Percentiles rank a stretch among this genome's conserved stretches.
Conservation (phyloP, 2,329 filamentous ascomycete species). For the Westerdykella ornata region DNA sequence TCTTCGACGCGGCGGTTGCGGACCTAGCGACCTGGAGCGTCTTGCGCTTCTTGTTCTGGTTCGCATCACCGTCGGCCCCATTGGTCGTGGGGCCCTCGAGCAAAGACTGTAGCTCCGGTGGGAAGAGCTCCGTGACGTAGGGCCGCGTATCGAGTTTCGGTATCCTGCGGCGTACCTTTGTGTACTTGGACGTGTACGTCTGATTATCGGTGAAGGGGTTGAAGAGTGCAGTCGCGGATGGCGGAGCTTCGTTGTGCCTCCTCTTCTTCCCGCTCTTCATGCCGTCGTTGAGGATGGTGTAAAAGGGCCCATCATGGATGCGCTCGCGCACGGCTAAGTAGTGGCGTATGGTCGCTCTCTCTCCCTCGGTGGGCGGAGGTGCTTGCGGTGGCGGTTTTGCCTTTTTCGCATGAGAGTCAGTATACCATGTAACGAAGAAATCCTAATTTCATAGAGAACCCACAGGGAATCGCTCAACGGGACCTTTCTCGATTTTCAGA, state of each 20-base stretch:
- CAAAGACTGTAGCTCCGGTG: constrained; percentile 51
- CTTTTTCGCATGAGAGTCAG: background rate
- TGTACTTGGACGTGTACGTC: constrained; percentile 54
- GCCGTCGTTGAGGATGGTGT: constrained; percentile 49
- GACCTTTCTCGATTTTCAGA: constrained; percentile 36
- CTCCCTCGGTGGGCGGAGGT: constrained; percentile 37
- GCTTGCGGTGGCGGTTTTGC: constrained; percentile 29
- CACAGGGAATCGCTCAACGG: constrained; percentile 40
- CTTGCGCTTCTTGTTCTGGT: constrained; percentile 27
- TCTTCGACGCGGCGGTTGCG: constrained; percentile 39
- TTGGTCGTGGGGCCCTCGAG: constrained; percentile 38
- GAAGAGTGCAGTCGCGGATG: constrained; percentile 38
- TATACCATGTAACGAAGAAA: background rate
- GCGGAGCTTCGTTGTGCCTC: constrained; percentile 34
- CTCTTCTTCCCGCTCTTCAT: constrained; percentile 38
- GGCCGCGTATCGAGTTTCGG: constrained; percentile 50
- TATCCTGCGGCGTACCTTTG: constrained; percentile 49
- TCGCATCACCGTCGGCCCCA: constrained; percentile 10
- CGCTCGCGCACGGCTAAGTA: constrained; percentile 49
- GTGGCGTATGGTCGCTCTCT: constrained; percentile 45
- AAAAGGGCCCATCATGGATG: constrained; percentile 55
- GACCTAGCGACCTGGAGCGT: constrained; percentile 29
- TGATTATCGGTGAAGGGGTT: constrained; percentile 58
- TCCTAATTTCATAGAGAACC: constrained; percentile 8
- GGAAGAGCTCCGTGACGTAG: constrained; percentile 54